Conservation (phyloP, 78 protist species). For the Monocercomonoides exilis region DNA sequence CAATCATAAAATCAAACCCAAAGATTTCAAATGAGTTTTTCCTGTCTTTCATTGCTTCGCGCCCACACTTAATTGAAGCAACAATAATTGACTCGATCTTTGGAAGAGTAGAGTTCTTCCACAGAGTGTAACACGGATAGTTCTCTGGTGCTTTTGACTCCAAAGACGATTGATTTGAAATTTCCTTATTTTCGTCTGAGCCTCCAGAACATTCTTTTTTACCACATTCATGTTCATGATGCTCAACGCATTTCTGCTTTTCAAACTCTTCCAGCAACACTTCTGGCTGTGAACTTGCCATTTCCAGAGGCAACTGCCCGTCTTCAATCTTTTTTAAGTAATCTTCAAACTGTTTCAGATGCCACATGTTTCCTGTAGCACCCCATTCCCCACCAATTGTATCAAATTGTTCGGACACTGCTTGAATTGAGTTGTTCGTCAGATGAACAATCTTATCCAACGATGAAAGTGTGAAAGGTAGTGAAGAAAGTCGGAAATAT, state of each 20-base stretch:
- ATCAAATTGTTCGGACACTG: background rate
- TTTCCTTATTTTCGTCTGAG: no score
- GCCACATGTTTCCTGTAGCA: background rate
- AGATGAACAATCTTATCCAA: background rate
- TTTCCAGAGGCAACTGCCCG: background rate
- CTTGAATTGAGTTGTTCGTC: background rate
- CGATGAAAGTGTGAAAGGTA: background rate
- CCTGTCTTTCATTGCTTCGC: background rate
- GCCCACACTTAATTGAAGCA: background rate
- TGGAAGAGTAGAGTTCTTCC: background rate
- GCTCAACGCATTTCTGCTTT: background rate
- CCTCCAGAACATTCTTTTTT: no score
- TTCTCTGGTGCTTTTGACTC: no score
- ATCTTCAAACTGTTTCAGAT: background rate
- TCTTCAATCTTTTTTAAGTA: background rate
- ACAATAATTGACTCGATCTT: background rate
- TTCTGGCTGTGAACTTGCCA: background rate
- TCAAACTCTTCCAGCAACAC: background rate
- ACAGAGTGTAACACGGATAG: no score
- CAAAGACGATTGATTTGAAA: no score
- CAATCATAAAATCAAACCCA: background rate
- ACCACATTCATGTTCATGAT: no score
- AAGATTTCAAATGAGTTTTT: background rate
- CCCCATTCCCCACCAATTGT: background rate
- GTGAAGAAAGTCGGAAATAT: background rate